Evolutionary conservation across 441 rosid genomes (phyloP).

Genomic region (Pelargonium fulgidum): DNA sequence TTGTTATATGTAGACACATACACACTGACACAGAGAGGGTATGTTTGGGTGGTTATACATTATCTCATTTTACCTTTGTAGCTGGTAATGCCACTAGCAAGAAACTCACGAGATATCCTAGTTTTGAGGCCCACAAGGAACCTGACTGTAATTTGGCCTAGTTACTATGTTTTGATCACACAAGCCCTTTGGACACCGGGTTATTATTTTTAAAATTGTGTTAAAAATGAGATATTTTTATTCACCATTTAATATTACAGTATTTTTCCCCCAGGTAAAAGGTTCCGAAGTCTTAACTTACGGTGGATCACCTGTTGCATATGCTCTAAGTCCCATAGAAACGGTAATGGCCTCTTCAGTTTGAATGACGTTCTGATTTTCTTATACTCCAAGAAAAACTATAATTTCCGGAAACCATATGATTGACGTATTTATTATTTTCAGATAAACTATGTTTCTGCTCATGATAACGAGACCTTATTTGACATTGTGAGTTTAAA

Average conservation of each 20-base stretch:
- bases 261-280: constrained; percentile 49
- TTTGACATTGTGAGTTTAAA: constrained; percentile 83
- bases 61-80: neutral
- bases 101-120: neutral
- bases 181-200: neutral
- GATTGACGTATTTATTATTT: constrained; percentile 23
- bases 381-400: neutral
- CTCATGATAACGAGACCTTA: constrained; percentile 98
- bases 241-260: neutral
- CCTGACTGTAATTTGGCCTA: neutral
- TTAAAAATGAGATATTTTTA: neutral
- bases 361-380: neutral
- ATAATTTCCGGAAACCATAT: constrained; percentile 13
- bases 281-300: constrained; percentile 70
- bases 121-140: neutral
- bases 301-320: constrained; percentile 74
- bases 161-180: neutral
- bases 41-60: neutral
- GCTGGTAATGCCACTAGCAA: neutral
- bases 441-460: constrained; percentile 92
- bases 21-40: no score
- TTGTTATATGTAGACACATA: neutral
- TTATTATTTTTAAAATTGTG: neutral
- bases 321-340: constrained; percentile 64
- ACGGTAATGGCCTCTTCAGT: constrained; percentile 42